A percentile compares a stretch with the other conserved stretches of the same genome.
phyloP scores from a whole-genome alignment of 2,329 filamentous ascomycete species.

The Tetracladium maxilliforme region DNA sequence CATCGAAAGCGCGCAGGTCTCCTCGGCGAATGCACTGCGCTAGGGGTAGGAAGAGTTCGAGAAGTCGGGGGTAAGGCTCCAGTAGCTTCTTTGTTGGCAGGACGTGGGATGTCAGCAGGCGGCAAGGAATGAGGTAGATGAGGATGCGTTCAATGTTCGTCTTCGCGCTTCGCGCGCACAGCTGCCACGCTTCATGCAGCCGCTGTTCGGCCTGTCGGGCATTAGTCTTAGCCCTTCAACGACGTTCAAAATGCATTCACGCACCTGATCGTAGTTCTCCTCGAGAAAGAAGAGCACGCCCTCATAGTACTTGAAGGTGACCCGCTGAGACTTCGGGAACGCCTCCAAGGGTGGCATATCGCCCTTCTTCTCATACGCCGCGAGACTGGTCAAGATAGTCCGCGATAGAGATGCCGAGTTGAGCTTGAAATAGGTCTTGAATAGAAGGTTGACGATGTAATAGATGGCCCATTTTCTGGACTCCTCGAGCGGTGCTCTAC shows the following conservation, averaged over 20 bases:
- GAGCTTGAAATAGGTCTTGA: conserved; percentile 97
- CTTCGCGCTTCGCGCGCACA: conserved; percentile 58
- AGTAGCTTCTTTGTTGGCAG: conserved; percentile 64
- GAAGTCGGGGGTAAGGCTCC: conserved; percentile 58
- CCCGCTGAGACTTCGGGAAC: conserved; percentile 81
- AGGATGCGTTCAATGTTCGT: conserved; percentile 82
- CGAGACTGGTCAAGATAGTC: conserved; percentile 74
- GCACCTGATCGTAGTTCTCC: conserved; percentile 73
- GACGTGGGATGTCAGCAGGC: conserved; percentile 74
- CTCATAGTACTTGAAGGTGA: conserved; percentile 93
- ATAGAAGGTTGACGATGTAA: conserved; percentile 83
- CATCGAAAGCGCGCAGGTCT: conserved; percentile 71
- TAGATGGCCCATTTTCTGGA: conserved; percentile 98
- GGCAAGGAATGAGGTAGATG: conserved; percentile 88
- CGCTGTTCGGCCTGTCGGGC: conserved; percentile 55
- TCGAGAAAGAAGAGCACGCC: conserved; percentile 90
- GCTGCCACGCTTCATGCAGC: conserved; percentile 65
- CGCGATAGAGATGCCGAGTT: conserved; percentile 82
- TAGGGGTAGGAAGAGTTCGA: conserved; percentile 66
- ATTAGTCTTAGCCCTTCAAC: background rate
- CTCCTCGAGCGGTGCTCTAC: conserved; percentile 65
- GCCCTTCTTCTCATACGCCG: conserved; percentile 55
- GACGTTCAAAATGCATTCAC: conserved; percentile 7
- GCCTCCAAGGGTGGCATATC: conserved; percentile 69
- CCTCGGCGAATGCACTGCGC: conserved; percentile 67